Evolutionary conservation across 2,329 filamentous ascomycete species (phyloP).

Genomic region (Lecanicillium sp.): DNA sequence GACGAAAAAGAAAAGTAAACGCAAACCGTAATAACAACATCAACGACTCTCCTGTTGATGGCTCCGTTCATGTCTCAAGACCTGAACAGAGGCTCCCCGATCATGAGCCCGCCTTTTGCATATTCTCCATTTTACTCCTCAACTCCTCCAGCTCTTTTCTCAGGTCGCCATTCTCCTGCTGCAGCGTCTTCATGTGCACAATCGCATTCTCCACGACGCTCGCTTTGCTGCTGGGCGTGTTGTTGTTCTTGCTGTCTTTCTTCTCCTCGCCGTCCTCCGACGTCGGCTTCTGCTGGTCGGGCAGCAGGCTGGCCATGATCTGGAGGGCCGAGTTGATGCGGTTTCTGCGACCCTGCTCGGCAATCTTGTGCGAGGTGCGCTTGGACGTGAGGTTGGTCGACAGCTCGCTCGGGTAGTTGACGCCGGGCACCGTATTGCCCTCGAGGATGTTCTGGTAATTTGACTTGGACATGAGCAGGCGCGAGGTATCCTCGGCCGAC

Average conservation of each 20-base stretch:
- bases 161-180: conserved; percentile 64
- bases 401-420: conserved; percentile 83
- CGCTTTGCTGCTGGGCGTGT: conserved; percentile 77
- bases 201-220: conserved; percentile 97
- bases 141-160: conserved; percentile 51
- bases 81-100: not conserved
- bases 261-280: conserved; percentile 39
- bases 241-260: conserved; percentile 37
- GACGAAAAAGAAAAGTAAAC: not conserved
- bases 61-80: not conserved
- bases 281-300: conserved; percentile 43
- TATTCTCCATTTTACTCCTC: conserved; percentile 26
- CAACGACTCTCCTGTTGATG: not conserved
- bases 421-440: conserved; percentile 82
- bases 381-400: conserved; percentile 94
- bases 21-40: not conserved
- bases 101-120: conserved; percentile 14
- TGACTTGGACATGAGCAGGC: conserved; percentile 85
- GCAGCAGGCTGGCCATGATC: conserved; percentile 84
- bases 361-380: conserved; percentile 94
- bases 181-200: conserved; percentile 83
- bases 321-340: conserved; percentile 91
- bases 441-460: conserved; percentile 98
- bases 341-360: conserved; percentile 91
- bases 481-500: conserved; percentile 55